phyloP scores from a whole-genome alignment of 2,329 filamentous ascomycete genomes.

The Diplodia scrobiculata region DNA sequence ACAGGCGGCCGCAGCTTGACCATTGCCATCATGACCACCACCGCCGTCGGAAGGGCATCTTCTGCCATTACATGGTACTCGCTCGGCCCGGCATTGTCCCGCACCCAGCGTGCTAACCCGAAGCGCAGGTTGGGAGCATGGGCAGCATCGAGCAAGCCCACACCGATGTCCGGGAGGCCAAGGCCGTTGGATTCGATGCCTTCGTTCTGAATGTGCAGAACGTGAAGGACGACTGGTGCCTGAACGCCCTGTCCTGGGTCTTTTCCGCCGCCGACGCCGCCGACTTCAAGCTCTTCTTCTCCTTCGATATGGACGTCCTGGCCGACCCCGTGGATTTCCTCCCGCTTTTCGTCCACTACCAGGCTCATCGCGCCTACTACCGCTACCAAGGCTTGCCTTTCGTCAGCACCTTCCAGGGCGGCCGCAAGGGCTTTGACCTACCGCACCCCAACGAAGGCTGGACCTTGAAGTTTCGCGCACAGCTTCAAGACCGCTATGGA shows the following conservation, averaged over 20 bases:
- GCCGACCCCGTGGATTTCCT: slow-evolving; percentile 37
- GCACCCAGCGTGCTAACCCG: not conserved
- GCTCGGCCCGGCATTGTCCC: not conserved
- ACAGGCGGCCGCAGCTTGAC: slow-evolving; percentile 8
- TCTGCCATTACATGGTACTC: slow-evolving; percentile 23
- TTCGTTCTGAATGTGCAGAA: slow-evolving; percentile 34
- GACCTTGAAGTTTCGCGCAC: slow-evolving; percentile 16
- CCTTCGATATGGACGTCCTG: slow-evolving; percentile 40
- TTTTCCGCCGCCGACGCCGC: slow-evolving; percentile 39
- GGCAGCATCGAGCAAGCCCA: slow-evolving; percentile 22
- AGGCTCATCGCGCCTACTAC: slow-evolving; percentile 37
- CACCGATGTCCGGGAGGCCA: slow-evolving; percentile 37
- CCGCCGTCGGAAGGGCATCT: slow-evolving; percentile 22
- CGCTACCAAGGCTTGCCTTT: slow-evolving; percentile 37
- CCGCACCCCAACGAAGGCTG: slow-evolving; percentile 27
- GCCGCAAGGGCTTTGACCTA: slow-evolving; percentile 30
- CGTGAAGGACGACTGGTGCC: slow-evolving; percentile 34
- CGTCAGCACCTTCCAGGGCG: slow-evolving; percentile 42
- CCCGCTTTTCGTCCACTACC: slow-evolving; percentile 36
- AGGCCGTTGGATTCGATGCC: slow-evolving; percentile 34
- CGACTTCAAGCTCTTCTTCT: slow-evolving; percentile 44
- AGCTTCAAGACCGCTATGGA: slow-evolving; percentile 36
- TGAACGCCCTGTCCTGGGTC: slow-evolving; percentile 36
- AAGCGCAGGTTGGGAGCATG: slow-evolving; percentile 24
- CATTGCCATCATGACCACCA: slow-evolving; percentile 19